These are phyloP conservation scores for Chaetomiaceae sp. DNA, from an alignment of 2,329 filamentous ascomycete species.

Conservation along the genomic window DNA sequence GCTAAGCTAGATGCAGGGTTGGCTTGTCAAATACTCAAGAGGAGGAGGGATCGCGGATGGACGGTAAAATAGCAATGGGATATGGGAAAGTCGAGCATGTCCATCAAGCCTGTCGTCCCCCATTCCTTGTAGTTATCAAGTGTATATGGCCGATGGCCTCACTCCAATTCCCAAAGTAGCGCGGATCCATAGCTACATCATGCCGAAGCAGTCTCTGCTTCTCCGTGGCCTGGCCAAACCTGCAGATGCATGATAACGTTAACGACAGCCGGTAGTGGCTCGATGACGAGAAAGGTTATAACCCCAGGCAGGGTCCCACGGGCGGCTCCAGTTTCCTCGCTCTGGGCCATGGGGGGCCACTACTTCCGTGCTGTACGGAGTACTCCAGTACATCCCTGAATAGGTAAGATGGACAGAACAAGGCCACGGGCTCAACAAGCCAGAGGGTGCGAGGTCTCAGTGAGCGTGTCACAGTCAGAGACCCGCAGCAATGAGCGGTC, in stretches of 20 bases:
- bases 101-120: not conserved
- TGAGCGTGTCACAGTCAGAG: not conserved
- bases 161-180: not conserved
- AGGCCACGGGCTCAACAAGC: too few species aligned
- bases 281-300: slow-evolving; percentile 3
- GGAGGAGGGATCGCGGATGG: not conserved
- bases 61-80: not conserved
- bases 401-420: too few species aligned
- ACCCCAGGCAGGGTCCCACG: not conserved
- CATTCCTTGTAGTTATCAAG: not conserved
- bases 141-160: too few species aligned
- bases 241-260: slow-evolving; percentile 17
- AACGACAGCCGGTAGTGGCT: slow-evolving; percentile 6
- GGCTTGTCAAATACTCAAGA: not conserved
- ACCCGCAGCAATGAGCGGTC: too few species aligned
- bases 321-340: not conserved
- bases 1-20: not conserved
- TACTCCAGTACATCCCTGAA: too few species aligned
- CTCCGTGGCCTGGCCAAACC: slow-evolving; percentile 4
- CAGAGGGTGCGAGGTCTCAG: not conserved
- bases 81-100: not conserved
- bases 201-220: slow-evolving; percentile 9
- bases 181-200: not conserved
- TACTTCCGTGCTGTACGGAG: too few species aligned
- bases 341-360: not conserved